A percentile compares a stretch with the other conserved stretches of the same genome.
Evolutionary conservation across 148 eudicot species (phyloP).

Genomic region (Chenopodium quinoa): DNA sequence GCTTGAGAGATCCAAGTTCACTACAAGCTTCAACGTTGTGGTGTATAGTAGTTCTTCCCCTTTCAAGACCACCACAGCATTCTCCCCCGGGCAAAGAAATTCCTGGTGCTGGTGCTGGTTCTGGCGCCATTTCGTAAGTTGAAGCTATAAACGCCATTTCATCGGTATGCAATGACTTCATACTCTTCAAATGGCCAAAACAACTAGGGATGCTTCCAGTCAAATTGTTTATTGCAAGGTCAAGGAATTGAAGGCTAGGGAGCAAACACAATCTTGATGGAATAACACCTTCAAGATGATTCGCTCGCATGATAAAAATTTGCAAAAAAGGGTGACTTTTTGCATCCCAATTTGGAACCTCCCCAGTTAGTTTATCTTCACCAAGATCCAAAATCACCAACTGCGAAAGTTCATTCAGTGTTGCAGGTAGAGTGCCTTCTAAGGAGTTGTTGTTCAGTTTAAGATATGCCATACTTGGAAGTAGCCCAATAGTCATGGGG

Average conservation of each 20-base stretch:
- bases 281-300: constrained; percentile 36
- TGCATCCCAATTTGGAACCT: constrained; percentile 28
- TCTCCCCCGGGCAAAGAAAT: background rate
- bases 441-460: constrained; percentile 34
- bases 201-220: constrained; percentile 41
- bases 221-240: constrained; percentile 37
- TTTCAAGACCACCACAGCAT: constrained; percentile 15
- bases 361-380: constrained; percentile 35
- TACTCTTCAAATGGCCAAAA: constrained; percentile 26
- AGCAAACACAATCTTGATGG: constrained; percentile 35
- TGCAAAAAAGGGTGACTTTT: background rate
- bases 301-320: constrained; percentile 25
- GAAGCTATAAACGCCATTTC: too few species aligned
- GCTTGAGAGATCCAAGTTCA: constrained; percentile 43
- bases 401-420: background rate
- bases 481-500: constrained; percentile 26
- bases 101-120: too few species aligned
- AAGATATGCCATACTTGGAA: constrained; percentile 13
- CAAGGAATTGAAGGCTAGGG: constrained; percentile 32
- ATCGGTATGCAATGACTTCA: background rate
- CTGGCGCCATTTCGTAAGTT: too few species aligned
- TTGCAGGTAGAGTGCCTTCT: constrained; percentile 31
- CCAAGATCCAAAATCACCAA: constrained; percentile 37
- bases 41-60: constrained; percentile 25
- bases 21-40: background rate